Evolutionary conservation across 768 basidiomycete species (phyloP).

Genomic region (Asterophora lycoperdoides): DNA sequence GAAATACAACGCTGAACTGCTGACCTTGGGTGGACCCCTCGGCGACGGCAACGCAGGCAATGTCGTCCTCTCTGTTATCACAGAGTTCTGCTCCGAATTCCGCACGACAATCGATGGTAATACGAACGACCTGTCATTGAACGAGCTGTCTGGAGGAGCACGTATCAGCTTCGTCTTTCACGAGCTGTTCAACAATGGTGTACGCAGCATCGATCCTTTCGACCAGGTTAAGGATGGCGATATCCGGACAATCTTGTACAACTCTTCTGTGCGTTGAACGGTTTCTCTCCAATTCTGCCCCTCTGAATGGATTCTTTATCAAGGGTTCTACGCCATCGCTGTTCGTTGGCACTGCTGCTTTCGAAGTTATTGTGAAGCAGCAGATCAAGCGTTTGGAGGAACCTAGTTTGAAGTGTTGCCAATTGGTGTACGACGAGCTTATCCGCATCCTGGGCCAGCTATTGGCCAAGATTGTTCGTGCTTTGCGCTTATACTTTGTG

Average conservation of each 20-base stretch:
- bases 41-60: conserved; percentile 85
- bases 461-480: conserved; percentile 79
- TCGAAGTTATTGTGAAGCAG: conserved; percentile 98
- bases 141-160: conserved; percentile 97
- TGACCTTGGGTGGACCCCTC: conserved; percentile 78
- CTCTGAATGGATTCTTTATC: neutral
- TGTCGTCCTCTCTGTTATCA: conserved; percentile 94
- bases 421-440: conserved; percentile 94
- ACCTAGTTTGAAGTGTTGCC: conserved; percentile 88
- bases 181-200: conserved; percentile 94
- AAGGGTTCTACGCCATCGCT: conserved; percentile 94
- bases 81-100: conserved; percentile 97
- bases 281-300: neutral
- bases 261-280: conserved; percentile 77
- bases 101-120: conserved; percentile 96
- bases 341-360: conserved; percentile 95
- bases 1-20: conserved; percentile 84
- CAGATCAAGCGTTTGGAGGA: conserved; percentile 98
- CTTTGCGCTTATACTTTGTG: neutral
- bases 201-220: conserved; percentile 95
- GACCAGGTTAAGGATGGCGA: conserved; percentile 99
- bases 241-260: conserved; percentile 93
- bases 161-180: conserved; percentile 99
- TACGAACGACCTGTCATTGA: conserved; percentile 90
- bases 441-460: conserved; percentile 94